Evolutionary conservation across 352 stramenopile genomes (phyloP).

Genomic region (Phytophthora ramorum): DNA sequence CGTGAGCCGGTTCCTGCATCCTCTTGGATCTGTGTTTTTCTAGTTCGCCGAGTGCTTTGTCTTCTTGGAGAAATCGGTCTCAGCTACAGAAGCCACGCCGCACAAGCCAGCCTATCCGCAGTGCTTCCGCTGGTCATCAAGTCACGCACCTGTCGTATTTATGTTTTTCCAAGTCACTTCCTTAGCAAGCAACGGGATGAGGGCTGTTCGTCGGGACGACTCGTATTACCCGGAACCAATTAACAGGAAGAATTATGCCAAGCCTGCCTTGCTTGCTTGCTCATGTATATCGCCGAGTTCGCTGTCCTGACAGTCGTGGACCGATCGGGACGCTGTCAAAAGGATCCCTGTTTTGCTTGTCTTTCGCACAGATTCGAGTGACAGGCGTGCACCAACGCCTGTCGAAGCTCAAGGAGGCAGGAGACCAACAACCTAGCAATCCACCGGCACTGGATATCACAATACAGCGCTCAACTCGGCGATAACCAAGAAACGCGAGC

Average conservation of each 20-base stretch:
- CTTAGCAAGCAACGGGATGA: slow-evolving; percentile 22
- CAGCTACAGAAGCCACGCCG: too few relatives aligned
- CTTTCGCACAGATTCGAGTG: too few relatives aligned
- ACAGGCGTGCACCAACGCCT: too few relatives aligned
- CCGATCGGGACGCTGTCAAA: not conserved
- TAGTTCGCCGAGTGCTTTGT: too few relatives aligned
- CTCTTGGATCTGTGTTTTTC: too few relatives aligned
- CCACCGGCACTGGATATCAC: too few relatives aligned
- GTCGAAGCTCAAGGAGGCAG: too few relatives aligned
- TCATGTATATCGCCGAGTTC: slow-evolving; percentile 5
- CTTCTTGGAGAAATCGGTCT: too few relatives aligned
- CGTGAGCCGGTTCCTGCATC: too few relatives aligned
- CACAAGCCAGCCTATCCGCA: too few relatives aligned
- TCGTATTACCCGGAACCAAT: not conserved
- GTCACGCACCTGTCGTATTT: slow-evolving; percentile 21
- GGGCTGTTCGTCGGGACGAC: slow-evolving; percentile 2
- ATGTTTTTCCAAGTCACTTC: slow-evolving; percentile 16
- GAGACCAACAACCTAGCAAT: not conserved
- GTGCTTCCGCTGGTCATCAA: slow-evolving; percentile 8
- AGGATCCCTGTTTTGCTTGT: slow-evolving; percentile 8
- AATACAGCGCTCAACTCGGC: slow-evolving; percentile 3
- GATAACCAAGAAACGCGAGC: slow-evolving; percentile 8
- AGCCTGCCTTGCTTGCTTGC: slow-evolving; percentile 10
- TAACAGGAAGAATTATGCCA: not conserved
- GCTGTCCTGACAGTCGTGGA: not conserved